Conservation (phyloP, 2,329 filamentous ascomycete species). For the Proliferodiscus dingleyae region DNA sequence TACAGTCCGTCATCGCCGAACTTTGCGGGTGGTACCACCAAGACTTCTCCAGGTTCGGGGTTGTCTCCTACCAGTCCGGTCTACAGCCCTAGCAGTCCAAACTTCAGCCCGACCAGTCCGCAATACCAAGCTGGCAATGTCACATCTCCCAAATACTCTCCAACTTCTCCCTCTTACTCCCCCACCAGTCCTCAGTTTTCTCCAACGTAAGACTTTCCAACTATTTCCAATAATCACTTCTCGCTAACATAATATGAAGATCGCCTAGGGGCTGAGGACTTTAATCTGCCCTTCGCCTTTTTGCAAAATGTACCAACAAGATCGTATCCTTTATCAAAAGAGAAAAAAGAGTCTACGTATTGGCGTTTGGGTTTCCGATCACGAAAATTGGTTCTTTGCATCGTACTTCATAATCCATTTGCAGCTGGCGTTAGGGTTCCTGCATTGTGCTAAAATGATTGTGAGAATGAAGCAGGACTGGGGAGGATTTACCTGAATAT, state of each 20-base stretch:
- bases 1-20: slow-evolving; percentile 29
- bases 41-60: slow-evolving; percentile 26
- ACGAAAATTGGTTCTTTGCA: slow-evolving; percentile 12
- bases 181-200: slow-evolving; percentile 29
- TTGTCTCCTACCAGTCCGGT: slow-evolving; percentile 29
- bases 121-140: slow-evolving; percentile 19
- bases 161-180: slow-evolving; percentile 25
- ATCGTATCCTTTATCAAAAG: slow-evolving; percentile 14
- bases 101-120: slow-evolving; percentile 29
- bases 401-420: slow-evolving; percentile 7
- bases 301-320: slow-evolving; percentile 27
- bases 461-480: background rate
- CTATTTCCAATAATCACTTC: too few species aligned
- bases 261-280: slow-evolving; percentile 22
- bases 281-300: slow-evolving; percentile 4
- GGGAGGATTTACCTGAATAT: slow-evolving; percentile 5
- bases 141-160: slow-evolving; percentile 37
- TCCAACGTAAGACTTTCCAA: slow-evolving; percentile 26
- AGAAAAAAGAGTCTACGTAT: slow-evolving; percentile 21
- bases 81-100: slow-evolving; percentile 30
- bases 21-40: slow-evolving; percentile 19
- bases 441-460: slow-evolving; percentile 2
- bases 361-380: slow-evolving; percentile 18
- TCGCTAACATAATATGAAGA: slow-evolving; percentile 13
- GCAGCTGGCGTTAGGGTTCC: slow-evolving; percentile 13